A percentile compares a stretch with the other conserved stretches of the same genome.
Evolutionary conservation across 1,139 yeast genomes (phyloP).

Genomic region (Candida sp.): DNA sequence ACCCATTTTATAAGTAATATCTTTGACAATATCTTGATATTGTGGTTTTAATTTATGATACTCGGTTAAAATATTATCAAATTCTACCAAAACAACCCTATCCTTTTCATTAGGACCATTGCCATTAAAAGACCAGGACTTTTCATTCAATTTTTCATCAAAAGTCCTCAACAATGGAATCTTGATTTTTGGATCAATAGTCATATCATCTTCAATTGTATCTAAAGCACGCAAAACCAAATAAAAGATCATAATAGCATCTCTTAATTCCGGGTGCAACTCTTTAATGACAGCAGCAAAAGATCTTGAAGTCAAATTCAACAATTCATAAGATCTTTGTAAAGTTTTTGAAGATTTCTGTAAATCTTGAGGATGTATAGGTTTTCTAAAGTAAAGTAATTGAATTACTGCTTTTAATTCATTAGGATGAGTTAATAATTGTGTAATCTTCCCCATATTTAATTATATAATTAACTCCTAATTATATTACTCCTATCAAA

Average conservation of each 20-base stretch:
- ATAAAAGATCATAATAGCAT: conserved; percentile 80
- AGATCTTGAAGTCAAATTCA: conserved; percentile 77
- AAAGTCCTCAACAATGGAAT: conserved; percentile 73
- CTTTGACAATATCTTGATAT: conserved; percentile 75
- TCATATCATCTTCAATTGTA: conserved; percentile 97
- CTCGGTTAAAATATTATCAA: conserved; percentile 65
- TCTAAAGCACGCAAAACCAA: conserved; percentile 87
- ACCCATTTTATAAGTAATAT: conserved; percentile 85
- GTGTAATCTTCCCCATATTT: conserved; percentile 65
- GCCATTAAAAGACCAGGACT: conserved; percentile 81
- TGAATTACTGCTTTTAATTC: conserved; percentile 71
- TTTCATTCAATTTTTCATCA: conserved; percentile 53
- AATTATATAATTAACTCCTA: neutral
- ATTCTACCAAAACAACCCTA: conserved; percentile 72
- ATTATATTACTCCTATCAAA: neutral
- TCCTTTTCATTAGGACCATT: conserved; percentile 78
- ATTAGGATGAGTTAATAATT: conserved; percentile 65
- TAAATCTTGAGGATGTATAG: conserved; percentile 50
- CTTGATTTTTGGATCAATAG: conserved; percentile 66
- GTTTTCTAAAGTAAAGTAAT: conserved; percentile 51
- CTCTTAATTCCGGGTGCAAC: conserved; percentile 84
- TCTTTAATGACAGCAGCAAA: conserved; percentile 92
- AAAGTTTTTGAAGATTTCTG: conserved; percentile 31
- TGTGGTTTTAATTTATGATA: conserved; percentile 70
- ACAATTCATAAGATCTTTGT: conserved; percentile 64